A percentile compares a stretch with the other conserved stretches of the same genome.
phyloP scores from a whole-genome alignment of 179 eudicot species.

The Pouteria campechiana region DNA sequence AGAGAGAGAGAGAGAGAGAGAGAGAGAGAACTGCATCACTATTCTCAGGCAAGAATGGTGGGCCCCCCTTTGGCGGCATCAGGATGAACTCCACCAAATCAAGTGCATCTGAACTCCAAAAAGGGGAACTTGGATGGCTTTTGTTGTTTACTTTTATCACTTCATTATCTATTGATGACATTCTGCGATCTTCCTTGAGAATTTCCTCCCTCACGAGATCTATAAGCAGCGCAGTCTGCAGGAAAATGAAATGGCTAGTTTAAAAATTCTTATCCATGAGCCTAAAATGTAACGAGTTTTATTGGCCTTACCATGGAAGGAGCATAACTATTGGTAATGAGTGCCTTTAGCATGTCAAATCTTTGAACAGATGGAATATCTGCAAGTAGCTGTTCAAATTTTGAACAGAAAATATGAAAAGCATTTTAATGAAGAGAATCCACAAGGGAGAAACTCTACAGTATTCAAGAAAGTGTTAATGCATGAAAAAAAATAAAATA shows the following conservation, averaged over 20 bases:
- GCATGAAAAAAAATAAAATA: too few species aligned
- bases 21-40: constrained; percentile 55
- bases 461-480: too few species aligned
- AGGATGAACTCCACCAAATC: constrained; percentile 63
- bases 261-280: constrained; percentile 1
- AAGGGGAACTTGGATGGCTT: constrained; percentile 11
- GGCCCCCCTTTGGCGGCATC: constrained; percentile 76
- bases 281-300: background rate
- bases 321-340: constrained; percentile 51
- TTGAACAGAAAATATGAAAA: background rate
- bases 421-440: background rate
- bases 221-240: constrained; percentile 74
- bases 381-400: constrained; percentile 64
- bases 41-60: constrained; percentile 76
- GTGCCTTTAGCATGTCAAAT: constrained; percentile 48
- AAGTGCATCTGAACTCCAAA: constrained; percentile 56
- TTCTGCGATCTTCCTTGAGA: constrained; percentile 26
- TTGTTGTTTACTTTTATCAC: constrained; percentile 12
- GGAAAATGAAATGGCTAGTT: background rate
- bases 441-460: too few species aligned
- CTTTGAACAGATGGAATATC: constrained; percentile 68
- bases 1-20: constrained; percentile 4
- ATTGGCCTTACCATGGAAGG: constrained; percentile 75
- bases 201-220: constrained; percentile 61
- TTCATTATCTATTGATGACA: constrained; percentile 9